Evolutionary conservation across 805 yeast genomes (phyloP).

Genomic region (Kuraishia hungarica): DNA sequence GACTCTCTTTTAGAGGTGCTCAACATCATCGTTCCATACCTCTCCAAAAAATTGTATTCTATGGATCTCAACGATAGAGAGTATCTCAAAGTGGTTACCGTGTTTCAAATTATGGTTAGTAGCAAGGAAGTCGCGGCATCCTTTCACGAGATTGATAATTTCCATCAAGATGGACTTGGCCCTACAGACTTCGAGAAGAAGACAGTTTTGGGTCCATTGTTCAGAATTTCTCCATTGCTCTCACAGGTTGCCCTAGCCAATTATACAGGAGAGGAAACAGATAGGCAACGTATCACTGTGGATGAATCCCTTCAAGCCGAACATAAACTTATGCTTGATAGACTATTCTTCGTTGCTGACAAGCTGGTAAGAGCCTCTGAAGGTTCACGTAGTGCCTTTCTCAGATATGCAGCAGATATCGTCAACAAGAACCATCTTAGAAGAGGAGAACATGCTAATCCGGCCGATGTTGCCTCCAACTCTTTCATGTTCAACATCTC

Average conservation of each 20-base stretch:
- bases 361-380: conserved; percentile 68
- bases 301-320: conserved; percentile 59
- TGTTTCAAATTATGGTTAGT: conserved; percentile 48
- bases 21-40: conserved; percentile 38
- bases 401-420: conserved; percentile 63
- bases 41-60: conserved; percentile 27
- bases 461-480: conserved; percentile 59
- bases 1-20: conserved; percentile 56
- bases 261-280: conserved; percentile 28
- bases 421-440: conserved; percentile 82
- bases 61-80: conserved; percentile 37
- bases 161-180: conserved; percentile 36
- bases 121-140: conserved; percentile 54
- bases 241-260: conserved; percentile 37
- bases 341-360: conserved; percentile 64
- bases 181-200: conserved; percentile 49
- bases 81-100: conserved; percentile 43
- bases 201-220: conserved; percentile 71
- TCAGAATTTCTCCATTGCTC: conserved; percentile 66
- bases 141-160: conserved; percentile 49
- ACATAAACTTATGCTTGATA: conserved; percentile 46
- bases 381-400: conserved; percentile 50
- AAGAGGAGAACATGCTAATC: conserved; percentile 76
- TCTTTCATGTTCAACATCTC: conserved; percentile 77
- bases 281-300: conserved; percentile 36